A percentile compares a stretch with the other conserved stretches of the same genome.
Conservation (phyloP, 805 yeast genomes). For the Candida vartiovaarae region DNA sequence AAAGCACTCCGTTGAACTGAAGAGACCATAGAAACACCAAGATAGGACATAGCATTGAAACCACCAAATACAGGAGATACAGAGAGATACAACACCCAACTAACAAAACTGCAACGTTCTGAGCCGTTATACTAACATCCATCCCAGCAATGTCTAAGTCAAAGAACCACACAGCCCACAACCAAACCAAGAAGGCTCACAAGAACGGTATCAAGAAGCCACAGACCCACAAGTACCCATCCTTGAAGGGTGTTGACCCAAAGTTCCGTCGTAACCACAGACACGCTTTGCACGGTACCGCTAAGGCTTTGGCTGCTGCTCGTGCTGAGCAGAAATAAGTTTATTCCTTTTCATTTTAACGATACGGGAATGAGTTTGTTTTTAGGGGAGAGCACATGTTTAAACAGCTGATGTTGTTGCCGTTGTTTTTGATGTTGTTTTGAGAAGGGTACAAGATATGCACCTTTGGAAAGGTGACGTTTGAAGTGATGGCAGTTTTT, state of each 20-base stretch:
- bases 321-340: slow-evolving; percentile 42
- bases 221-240: slow-evolving; percentile 95
- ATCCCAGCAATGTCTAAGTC: slow-evolving; percentile 83
- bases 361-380: not conserved
- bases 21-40: not conserved
- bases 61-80: too few species aligned
- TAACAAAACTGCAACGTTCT: too few species aligned
- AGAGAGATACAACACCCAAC: too few species aligned
- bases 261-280: slow-evolving; percentile 99
- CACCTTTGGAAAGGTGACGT: not conserved
- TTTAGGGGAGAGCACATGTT: not conserved
- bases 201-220: slow-evolving; percentile 99
- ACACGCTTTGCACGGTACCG: slow-evolving; percentile 97
- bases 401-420: not conserved
- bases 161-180: slow-evolving; percentile 99
- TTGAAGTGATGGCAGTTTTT: too few species aligned
- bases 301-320: slow-evolving; percentile 84
- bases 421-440: not conserved
- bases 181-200: slow-evolving; percentile 99
- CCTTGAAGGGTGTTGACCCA: slow-evolving; percentile 98
- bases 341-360: not conserved
- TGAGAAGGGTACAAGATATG: not conserved
- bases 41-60: not conserved
- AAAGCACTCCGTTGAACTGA: not conserved
- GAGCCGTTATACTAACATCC: not conserved